Percentiles rank a stretch among this genome's conserved stretches.
Evolutionary conservation across 140 eudicot genomes (phyloP).

Genomic region (Cichorium intybus): DNA sequence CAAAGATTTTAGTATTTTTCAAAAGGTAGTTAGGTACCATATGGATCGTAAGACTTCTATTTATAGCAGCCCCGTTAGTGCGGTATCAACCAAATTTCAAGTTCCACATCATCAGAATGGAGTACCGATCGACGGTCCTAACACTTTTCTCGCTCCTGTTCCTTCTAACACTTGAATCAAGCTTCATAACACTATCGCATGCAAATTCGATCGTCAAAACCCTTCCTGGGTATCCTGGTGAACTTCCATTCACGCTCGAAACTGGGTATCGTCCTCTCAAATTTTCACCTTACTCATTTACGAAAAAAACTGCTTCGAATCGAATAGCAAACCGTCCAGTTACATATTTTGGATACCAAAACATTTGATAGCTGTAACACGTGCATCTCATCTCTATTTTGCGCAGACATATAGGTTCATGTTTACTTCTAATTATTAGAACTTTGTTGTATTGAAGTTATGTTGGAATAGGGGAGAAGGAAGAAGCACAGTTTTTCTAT

Average conservation of each 20-base stretch:
- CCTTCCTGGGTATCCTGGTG: conserved; percentile 46
- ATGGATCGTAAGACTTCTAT: not conserved
- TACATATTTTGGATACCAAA: too few relatives aligned
- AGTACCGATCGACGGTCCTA: not conserved
- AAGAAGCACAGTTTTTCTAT: conserved; percentile 49
- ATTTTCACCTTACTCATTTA: not conserved
- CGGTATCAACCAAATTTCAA: not conserved
- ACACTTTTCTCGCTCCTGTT: not conserved
- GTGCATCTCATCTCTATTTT: too few relatives aligned
- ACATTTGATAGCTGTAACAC: not conserved
- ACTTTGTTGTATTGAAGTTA: conserved; percentile 29
- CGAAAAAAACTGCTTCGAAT: not conserved
- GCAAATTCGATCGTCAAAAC: conserved; percentile 24
- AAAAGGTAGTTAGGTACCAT: not conserved
- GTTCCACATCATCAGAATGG: not conserved
- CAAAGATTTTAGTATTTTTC: not conserved
- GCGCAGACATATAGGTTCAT: not conserved
- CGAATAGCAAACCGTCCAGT: not conserved
- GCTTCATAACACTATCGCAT: not conserved
- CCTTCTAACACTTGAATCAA: conserved; percentile 13
- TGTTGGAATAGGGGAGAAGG: conserved; percentile 47
- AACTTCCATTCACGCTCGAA: conserved; percentile 59
- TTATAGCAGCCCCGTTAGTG: not conserved
- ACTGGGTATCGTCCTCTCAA: conserved; percentile 34
- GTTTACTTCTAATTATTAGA: not conserved